Evolutionary conservation across 1,284 basidiomycete genomes (phyloP).

Genomic region (Tilletia indica): DNA sequence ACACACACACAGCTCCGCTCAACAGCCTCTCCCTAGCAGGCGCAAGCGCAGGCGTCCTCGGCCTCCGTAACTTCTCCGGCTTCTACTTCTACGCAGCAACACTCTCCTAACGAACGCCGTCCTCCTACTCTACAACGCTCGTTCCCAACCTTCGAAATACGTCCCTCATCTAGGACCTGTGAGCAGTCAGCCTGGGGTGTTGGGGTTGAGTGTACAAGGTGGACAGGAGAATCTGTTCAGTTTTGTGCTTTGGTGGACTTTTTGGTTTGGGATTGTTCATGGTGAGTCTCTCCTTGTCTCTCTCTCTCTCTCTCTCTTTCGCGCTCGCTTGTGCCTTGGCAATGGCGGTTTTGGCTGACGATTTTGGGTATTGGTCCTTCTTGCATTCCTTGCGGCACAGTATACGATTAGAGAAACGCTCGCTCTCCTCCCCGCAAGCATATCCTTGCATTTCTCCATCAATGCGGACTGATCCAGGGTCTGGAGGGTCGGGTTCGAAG

Average conservation of each 20-base stretch:
- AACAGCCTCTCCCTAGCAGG: slow-evolving; percentile 46
- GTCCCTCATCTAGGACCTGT: slow-evolving; percentile 30
- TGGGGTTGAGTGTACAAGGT: slow-evolving; percentile 27
- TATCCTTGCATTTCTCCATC: too few species aligned
- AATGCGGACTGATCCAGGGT: too few species aligned
- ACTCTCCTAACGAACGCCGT: slow-evolving; percentile 40
- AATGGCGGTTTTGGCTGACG: too few species aligned
- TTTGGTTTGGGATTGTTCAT: slow-evolving; percentile 52
- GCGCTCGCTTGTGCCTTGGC: too few species aligned
- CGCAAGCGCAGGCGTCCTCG: slow-evolving; percentile 44
- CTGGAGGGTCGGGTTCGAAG: too few species aligned
- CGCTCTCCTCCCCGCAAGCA: too few species aligned
- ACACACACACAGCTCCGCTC: too few species aligned
- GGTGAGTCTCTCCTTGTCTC: too few species aligned
- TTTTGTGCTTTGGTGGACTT: slow-evolving; percentile 54
- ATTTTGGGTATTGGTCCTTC: too few species aligned
- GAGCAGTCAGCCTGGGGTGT: slow-evolving; percentile 26
- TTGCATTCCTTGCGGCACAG: too few species aligned
- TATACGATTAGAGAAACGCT: too few species aligned
- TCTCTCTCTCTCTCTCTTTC: too few species aligned
- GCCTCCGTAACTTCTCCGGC: slow-evolving; percentile 48
- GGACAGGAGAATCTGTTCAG: slow-evolving; percentile 46
- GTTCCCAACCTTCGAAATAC: slow-evolving; percentile 28
- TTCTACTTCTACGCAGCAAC: slow-evolving; percentile 48
- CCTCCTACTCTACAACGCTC: slow-evolving; percentile 38